These are phyloP conservation scores for Pisolithus sp. DNA, from an alignment of 768 basidiomycete species.

Conservation along the genomic window DNA sequence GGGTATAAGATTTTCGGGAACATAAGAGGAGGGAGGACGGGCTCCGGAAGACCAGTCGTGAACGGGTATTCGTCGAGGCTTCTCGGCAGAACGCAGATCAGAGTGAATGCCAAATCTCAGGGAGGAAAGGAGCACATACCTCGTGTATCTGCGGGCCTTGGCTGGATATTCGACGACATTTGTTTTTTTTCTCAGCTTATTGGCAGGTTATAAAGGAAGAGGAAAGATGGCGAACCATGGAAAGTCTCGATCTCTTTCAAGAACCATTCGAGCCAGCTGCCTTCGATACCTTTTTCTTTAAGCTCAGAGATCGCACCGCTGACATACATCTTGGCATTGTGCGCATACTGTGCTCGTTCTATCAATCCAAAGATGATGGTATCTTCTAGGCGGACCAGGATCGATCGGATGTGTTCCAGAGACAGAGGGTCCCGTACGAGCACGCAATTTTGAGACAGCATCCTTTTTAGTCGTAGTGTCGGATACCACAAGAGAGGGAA, in stretches of 20 bases:
- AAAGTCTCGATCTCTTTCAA: slow-evolving; percentile 91
- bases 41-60: slow-evolving; percentile 70
- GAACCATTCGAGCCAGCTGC: slow-evolving; percentile 98
- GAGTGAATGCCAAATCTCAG: neutral
- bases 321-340: slow-evolving; percentile 86
- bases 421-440: slow-evolving; percentile 71
- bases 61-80: slow-evolving; percentile 99
- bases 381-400: slow-evolving; percentile 88
- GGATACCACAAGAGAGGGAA: neutral
- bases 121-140: slow-evolving; percentile 40
- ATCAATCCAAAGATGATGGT: slow-evolving; percentile 98
- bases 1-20: slow-evolving; percentile 77
- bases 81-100: slow-evolving; percentile 2
- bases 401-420: slow-evolving; percentile 81
- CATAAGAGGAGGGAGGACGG: slow-evolving; percentile 65
- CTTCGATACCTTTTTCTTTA: slow-evolving; percentile 62
- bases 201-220: slow-evolving; percentile 3
- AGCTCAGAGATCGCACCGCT: slow-evolving; percentile 76
- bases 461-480: slow-evolving; percentile 12
- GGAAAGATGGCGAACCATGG: slow-evolving; percentile 59
- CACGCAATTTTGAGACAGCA: slow-evolving; percentile 65
- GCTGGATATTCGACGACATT: slow-evolving; percentile 40
- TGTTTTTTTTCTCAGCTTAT: neutral
- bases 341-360: slow-evolving; percentile 94
- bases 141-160: slow-evolving; percentile 91